These are phyloP conservation scores for Phytopythium ostracodes DNA, from an alignment of 352 stramenopile genomes.

Conservation along the genomic window DNA sequence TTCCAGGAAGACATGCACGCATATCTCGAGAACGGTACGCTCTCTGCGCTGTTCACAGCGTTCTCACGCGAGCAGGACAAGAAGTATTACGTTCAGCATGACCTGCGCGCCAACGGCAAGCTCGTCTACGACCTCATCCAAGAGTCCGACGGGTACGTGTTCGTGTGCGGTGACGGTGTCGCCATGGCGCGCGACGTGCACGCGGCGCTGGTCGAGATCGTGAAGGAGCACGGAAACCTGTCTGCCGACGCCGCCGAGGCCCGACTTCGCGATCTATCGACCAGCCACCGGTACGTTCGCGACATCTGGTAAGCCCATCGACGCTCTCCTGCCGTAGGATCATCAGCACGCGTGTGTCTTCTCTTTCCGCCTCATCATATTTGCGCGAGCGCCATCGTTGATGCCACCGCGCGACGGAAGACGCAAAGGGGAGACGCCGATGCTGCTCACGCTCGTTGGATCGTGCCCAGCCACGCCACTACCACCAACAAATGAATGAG, in stretches of 20 bases:
- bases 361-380: slow-evolving; percentile 1
- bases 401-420: neutral
- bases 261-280: slow-evolving; percentile 49
- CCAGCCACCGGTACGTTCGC: slow-evolving; percentile 80
- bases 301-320: slow-evolving; percentile 77
- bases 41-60: slow-evolving; percentile 84
- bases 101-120: slow-evolving; percentile 51
- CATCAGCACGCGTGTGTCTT: neutral
- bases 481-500: neutral
- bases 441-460: neutral
- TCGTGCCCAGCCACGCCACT: neutral
- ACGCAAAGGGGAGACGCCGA: slow-evolving; percentile 1
- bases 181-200: slow-evolving; percentile 96
- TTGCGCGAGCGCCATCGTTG: neutral
- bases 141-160: slow-evolving; percentile 80
- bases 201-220: slow-evolving; percentile 67
- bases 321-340: neutral
- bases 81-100: slow-evolving; percentile 95
- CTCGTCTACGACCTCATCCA: slow-evolving; percentile 77
- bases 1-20: slow-evolving; percentile 87
- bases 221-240: slow-evolving; percentile 63
- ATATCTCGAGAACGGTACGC: slow-evolving; percentile 61
- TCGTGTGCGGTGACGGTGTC: slow-evolving; percentile 95
- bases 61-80: slow-evolving; percentile 90
- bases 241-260: slow-evolving; percentile 54